Evolutionary conservation across 106 monocot species (phyloP).

Genomic region (Chionographis japonica): DNA sequence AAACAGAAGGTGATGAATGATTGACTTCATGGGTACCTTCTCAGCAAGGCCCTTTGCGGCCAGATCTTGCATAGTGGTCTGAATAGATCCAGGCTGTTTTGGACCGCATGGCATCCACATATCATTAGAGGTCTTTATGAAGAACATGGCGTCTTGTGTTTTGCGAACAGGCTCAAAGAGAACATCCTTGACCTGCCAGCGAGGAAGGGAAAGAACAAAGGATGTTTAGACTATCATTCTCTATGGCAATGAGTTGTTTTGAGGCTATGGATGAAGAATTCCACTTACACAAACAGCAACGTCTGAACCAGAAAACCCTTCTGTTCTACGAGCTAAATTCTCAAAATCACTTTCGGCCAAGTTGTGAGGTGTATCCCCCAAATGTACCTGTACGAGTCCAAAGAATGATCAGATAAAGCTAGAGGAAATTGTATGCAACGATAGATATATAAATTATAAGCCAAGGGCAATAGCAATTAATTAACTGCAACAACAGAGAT

Average conservation of each 20-base stretch:
- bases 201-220: not conserved
- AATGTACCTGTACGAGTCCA: conserved; percentile 50
- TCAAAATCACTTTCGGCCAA: conserved; percentile 75
- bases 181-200: conserved; percentile 68
- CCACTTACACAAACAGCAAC: conserved; percentile 74
- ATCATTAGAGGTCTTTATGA: conserved; percentile 34
- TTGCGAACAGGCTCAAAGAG: conserved; percentile 85
- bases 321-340: conserved; percentile 53
- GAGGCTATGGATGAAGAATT: not conserved
- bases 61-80: conserved; percentile 79
- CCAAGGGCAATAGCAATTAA: too few relatives aligned
- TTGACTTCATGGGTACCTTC: conserved; percentile 21
- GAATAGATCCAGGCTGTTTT: conserved; percentile 53
- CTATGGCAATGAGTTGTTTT: not conserved
- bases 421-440: too few relatives aligned
- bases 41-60: conserved; percentile 58
- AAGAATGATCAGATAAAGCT: not conserved
- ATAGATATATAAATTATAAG: too few relatives aligned
- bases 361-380: conserved; percentile 77
- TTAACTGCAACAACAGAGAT: too few relatives aligned
- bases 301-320: conserved; percentile 85
- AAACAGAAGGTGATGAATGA: not conserved
- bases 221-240: not conserved
- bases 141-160: conserved; percentile 86
- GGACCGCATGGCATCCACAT: conserved; percentile 79